phyloP scores from a whole-genome alignment of 768 basidiomycete species.

The Gymnopilus junonius region DNA sequence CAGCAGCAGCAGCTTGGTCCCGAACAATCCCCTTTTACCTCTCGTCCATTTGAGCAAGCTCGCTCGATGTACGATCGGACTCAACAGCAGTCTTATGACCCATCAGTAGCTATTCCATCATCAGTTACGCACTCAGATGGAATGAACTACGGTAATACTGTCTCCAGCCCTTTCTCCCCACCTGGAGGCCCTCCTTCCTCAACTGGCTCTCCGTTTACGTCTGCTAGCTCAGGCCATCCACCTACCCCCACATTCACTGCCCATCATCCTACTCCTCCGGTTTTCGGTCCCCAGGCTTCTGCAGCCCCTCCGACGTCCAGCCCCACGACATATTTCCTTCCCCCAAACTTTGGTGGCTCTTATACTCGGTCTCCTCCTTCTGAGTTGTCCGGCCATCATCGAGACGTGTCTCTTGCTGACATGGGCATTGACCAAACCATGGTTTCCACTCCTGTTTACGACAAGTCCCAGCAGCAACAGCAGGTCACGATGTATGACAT shows the following conservation, averaged over 20 bases:
- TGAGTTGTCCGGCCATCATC: slow-evolving; percentile 8
- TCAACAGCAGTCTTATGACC: slow-evolving; percentile 14
- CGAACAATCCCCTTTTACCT: slow-evolving; percentile 7
- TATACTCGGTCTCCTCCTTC: slow-evolving; percentile 21
- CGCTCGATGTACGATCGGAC: slow-evolving; percentile 18
- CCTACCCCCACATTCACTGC: slow-evolving; percentile 33
- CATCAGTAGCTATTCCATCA: slow-evolving; percentile 13
- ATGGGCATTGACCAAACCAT: slow-evolving; percentile 22
- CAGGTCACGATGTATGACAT: slow-evolving; percentile 30
- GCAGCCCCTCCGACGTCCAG: slow-evolving; percentile 12
- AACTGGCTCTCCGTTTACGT: slow-evolving; percentile 35
- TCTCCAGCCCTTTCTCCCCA: slow-evolving; percentile 33
- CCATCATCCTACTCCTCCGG: slow-evolving; percentile 30
- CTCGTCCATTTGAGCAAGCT: slow-evolving; percentile 6
- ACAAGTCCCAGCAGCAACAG: slow-evolving; percentile 26
- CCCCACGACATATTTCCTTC: slow-evolving; percentile 23
- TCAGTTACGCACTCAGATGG: slow-evolving; percentile 3
- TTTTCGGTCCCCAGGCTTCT: slow-evolving; percentile 22
- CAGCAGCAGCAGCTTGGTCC: slow-evolving; percentile 25
- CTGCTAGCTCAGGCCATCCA: slow-evolving; percentile 25
- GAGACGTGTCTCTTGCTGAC: slow-evolving; percentile 8
- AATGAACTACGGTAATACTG: slow-evolving; percentile 10
- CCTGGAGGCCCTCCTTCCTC: slow-evolving; percentile 24
- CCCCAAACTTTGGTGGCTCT: background rate
- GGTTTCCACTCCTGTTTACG: slow-evolving; percentile 23